Base-by-base conservation (phyloP, 2,329 filamentous ascomycete species). In the Sodiomyces alkalinus region DNA sequence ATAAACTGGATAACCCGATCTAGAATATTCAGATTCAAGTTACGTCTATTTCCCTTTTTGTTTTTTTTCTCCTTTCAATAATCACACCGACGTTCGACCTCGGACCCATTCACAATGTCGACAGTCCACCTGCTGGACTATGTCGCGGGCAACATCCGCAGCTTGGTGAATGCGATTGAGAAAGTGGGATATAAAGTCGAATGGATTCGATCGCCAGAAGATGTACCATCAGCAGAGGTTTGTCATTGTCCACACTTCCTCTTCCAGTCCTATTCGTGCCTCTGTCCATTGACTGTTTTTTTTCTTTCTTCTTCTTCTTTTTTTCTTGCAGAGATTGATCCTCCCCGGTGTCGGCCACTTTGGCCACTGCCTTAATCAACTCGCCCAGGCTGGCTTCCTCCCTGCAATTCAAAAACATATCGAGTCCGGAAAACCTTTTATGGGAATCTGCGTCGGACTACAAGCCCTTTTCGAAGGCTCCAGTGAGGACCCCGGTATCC, bases 331-430 rank as follows among this genome's bases (percentile, higher is more conserved):
- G 78, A 92, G 77, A 68, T 72, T 98, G 44, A 94, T 98, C 39
- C 70, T 98, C 16, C 90, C 90, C 5, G 90, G 90, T 34, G 90
- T 98, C 37, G 90, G 90, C 42, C 87, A 98, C 63, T 98, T 96
- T 46, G 90, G 90, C 35, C 85, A 98, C 62, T 98, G 90, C 54
- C 64, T 96, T 39, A 74, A 73, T 17, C 85, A 93, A 48, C 74
- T 98, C 41, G 64, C 76, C 11, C 67, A 74, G 22, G 82, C 83
- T 20, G 82, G 80, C 38, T 98, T 86, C 55, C 62, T 87, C 30
- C 79, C 82, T 34, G 80, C 85, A 7, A 77, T 98, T 39, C 72
- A 65, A 41, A 64, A 74, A 39, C 85, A 96, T 58, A 86, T 98
- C 44, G 64, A 74, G 29, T 68, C 79, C 10, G 86, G 85, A n/a